A percentile compares a stretch with the other conserved stretches of the same genome.
These are phyloP conservation scores for Sugiyamaella paludigena DNA, from an alignment of 1,139 yeast species.

Conservation along the genomic window DNA sequence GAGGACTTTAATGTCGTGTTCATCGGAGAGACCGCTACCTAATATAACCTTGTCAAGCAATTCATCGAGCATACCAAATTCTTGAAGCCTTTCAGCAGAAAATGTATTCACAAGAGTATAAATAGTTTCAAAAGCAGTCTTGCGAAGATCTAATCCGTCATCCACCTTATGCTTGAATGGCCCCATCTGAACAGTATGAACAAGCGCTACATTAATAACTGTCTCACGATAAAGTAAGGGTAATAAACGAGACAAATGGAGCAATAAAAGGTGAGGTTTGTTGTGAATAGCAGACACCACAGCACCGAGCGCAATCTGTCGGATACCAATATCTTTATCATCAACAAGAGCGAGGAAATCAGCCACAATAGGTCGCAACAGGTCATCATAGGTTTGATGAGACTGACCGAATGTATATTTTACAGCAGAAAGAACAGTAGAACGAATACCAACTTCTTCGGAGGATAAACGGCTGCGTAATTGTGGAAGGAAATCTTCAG, in stretches of 20 bases:
- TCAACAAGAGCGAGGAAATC: slow-evolving; percentile 40
- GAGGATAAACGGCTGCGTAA: slow-evolving; percentile 28
- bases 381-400: slow-evolving; percentile 32
- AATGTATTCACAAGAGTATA: slow-evolving; percentile 48
- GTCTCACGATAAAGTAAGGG: slow-evolving; percentile 58
- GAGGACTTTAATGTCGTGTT: slow-evolving; percentile 46
- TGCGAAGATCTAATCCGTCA: slow-evolving; percentile 72
- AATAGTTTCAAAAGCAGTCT: slow-evolving; percentile 68
- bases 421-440: slow-evolving; percentile 39
- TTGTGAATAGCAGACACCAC: slow-evolving; percentile 61
- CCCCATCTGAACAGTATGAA: slow-evolving; percentile 75
- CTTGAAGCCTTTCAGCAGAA: slow-evolving; percentile 30
- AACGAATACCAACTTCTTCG: slow-evolving; percentile 26
- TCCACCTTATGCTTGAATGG: slow-evolving; percentile 83
- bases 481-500: slow-evolving; percentile 32
- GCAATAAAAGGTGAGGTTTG: slow-evolving; percentile 50
- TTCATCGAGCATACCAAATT: slow-evolving; percentile 31
- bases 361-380: slow-evolving; percentile 37
- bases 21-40: slow-evolving; percentile 41
- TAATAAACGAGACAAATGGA: slow-evolving; percentile 50
- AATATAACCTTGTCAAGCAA: slow-evolving; percentile 37
- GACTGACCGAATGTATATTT: slow-evolving; percentile 36
- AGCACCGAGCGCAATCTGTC: slow-evolving; percentile 60
- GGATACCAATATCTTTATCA: slow-evolving; percentile 30
- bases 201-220: slow-evolving; percentile 53